Base-by-base conservation (phyloP, 2,329 filamentous ascomycete species). In the Stachybotrys echinatus region DNA sequence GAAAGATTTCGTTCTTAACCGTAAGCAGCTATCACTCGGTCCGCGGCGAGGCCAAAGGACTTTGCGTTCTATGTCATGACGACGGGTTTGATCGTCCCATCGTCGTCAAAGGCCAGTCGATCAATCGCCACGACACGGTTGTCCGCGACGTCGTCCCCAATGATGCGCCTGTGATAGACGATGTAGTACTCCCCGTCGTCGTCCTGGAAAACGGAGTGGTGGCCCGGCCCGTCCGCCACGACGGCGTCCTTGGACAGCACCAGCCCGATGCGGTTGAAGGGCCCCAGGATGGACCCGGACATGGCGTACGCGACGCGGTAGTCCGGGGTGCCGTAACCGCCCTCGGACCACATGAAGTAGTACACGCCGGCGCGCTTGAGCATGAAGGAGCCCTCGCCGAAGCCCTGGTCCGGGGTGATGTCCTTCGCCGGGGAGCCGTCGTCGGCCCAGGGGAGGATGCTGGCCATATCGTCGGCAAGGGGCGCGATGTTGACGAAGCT, bases 271-370 rank as follows among this genome's bases (percentile, higher is more conserved):
- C 51, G 48, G 5, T 48, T 20, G 34, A 52, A 52, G 2, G 51
- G 51, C 6, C 51, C 51, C 7, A 42, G 46, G 23, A 52, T 21
- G 19, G 43, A 48, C 23, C 43, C 27, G 12, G 51, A 52, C 48
- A 48, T 50, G 43, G 42, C 51, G 40, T 52, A 52, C 20, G 51
- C 51, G 10, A 50, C 51, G 5, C 45, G 43, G 38, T 52, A 52
- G 27, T 48, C 39, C 4, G 51, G 48, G 12, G 48, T 50, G 5
- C 51, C 48, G 48, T 52, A 52, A 18, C 43, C 47, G 10, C 44
- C 44, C 45, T 50, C 51, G 6, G 51, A 52, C 51, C 51, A 52
- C 51, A 52, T 52, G 23, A 52, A 50, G 48, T 52, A 52, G 48
- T 52, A 52, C 6, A 40, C 48, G n/a, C 48, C 51, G 20, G 50